Evolutionary conservation across 2,329 filamentous ascomycete genomes (phyloP).

Genomic region (Penicillium corylophilum): DNA sequence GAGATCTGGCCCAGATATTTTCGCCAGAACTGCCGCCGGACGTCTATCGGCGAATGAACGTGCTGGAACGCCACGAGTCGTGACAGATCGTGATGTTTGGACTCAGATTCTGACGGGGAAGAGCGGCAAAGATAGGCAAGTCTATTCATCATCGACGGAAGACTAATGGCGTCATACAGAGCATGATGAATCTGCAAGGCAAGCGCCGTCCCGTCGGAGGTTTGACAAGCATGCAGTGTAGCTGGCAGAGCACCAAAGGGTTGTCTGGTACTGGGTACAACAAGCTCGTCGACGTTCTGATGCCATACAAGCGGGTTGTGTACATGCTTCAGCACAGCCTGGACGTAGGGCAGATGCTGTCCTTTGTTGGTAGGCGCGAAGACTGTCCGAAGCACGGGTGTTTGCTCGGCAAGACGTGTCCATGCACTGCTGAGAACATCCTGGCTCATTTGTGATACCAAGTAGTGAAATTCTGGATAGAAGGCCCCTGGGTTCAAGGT

Average conservation of each 20-base stretch:
- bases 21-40: constrained; percentile 47
- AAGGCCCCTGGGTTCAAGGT: constrained; percentile 66
- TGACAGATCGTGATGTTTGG: constrained; percentile 34
- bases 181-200: constrained; percentile 75
- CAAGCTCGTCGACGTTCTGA: constrained; percentile 9
- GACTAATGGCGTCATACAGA: constrained; percentile 81
- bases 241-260: constrained; percentile 25
- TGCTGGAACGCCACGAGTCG: constrained; percentile 43
- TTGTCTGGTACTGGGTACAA: constrained; percentile 10
- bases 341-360: constrained; percentile 56
- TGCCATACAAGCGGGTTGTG: constrained; percentile 35
- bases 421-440: constrained; percentile 59
- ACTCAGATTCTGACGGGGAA: constrained; percentile 4
- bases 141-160: constrained; percentile 62
- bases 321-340: constrained; percentile 56
- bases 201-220: constrained; percentile 31
- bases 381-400: constrained; percentile 67
- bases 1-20: constrained; percentile 34
- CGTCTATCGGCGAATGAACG: constrained; percentile 22
- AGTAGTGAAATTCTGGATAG: constrained; percentile 69
- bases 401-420: constrained; percentile 54
- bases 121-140: constrained; percentile 48
- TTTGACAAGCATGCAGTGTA: constrained; percentile 36
- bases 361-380: constrained; percentile 56
- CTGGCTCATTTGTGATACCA: constrained; percentile 41